A percentile compares a stretch with the other conserved stretches of the same genome.
phyloP scores from a whole-genome alignment of 768 basidiomycete species.

The Sporobolomyces roseus region DNA sequence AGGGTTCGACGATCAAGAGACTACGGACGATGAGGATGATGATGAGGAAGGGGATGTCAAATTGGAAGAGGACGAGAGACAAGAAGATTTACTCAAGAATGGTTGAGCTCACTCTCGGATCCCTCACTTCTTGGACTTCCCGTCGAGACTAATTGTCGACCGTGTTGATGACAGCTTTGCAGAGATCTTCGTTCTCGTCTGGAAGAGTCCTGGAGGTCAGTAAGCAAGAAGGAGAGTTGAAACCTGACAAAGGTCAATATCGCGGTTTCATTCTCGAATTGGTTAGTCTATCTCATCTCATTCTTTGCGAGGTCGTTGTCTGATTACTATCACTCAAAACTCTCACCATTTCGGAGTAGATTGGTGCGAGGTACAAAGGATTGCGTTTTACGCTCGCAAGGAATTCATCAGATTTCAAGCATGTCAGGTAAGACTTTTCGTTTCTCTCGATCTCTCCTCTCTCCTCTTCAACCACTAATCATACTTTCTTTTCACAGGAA shows the following conservation, averaged over 20 bases:
- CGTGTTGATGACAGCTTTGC: neutral
- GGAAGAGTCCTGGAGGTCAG: neutral
- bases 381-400: constrained; percentile 10
- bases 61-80: neutral
- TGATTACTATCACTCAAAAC: too few relatives aligned
- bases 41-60: neutral
- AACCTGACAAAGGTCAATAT: neutral
- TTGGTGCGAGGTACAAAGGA: constrained; percentile 3
- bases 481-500: too few relatives aligned
- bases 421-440: neutral
- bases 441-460: neutral
- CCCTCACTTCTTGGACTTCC: too few relatives aligned
- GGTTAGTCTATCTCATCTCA: neutral
- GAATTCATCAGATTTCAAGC: neutral
- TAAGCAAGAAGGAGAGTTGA: neutral
- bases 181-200: neutral
- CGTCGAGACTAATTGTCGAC: too few relatives aligned
- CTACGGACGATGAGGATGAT: neutral
- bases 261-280: constrained; percentile 10
- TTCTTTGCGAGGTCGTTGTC: too few relatives aligned
- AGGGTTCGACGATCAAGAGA: neutral
- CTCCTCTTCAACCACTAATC: too few relatives aligned
- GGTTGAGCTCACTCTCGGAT: neutral
- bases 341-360: neutral
- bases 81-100: constrained; percentile 6